A percentile compares a stretch with the other conserved stretches of the same genome.
These are phyloP conservation scores for Cokeromyces recurvatus DNA, from an alignment of 371 early-diverging fungal species.

Conservation along the genomic window DNA sequence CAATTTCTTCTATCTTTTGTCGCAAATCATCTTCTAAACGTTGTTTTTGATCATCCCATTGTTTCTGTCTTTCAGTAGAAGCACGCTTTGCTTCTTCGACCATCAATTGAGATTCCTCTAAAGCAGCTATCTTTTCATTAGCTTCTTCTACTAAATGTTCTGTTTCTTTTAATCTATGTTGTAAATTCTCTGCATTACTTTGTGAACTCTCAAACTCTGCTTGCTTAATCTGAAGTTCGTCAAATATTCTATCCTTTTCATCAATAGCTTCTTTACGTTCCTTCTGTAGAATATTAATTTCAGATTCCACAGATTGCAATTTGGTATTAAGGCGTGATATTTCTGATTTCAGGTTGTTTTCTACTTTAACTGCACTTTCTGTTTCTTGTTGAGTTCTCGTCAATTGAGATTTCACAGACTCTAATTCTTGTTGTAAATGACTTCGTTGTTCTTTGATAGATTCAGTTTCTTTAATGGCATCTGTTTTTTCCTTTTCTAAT, in stretches of 20 bases:
- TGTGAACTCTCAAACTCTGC: constrained; percentile 72
- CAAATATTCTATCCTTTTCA: constrained; percentile 56
- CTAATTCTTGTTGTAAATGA: constrained; percentile 4
- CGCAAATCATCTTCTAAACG: constrained; percentile 17
- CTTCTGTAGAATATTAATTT: constrained; percentile 31
- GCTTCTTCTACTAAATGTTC: constrained; percentile 49
- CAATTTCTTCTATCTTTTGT: constrained; percentile 7
- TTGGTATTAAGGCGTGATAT: constrained; percentile 22
- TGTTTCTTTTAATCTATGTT: constrained; percentile 47
- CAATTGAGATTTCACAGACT: constrained; percentile 2
- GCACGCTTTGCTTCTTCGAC: constrained; percentile 22
- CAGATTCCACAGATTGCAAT: constrained; percentile 29
- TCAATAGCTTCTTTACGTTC: constrained; percentile 45
- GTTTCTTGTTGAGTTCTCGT: constrained; percentile 2
- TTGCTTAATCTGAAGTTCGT: constrained; percentile 58
- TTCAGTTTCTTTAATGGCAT: constrained; percentile 47
- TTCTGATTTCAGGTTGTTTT: constrained; percentile 23
- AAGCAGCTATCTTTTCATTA: constrained; percentile 42
- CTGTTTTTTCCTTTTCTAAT: constrained; percentile 57
- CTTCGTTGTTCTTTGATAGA: constrained; percentile 18
- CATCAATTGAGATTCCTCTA: constrained; percentile 40
- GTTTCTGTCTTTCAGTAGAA: constrained; percentile 28
- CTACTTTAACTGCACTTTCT: constrained; percentile 10
- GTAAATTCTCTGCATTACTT: constrained; percentile 53
- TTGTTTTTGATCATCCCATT: constrained; percentile 24